Conservation (phyloP, 805 yeast genomes). For the Pichia gijzeniarum region DNA sequence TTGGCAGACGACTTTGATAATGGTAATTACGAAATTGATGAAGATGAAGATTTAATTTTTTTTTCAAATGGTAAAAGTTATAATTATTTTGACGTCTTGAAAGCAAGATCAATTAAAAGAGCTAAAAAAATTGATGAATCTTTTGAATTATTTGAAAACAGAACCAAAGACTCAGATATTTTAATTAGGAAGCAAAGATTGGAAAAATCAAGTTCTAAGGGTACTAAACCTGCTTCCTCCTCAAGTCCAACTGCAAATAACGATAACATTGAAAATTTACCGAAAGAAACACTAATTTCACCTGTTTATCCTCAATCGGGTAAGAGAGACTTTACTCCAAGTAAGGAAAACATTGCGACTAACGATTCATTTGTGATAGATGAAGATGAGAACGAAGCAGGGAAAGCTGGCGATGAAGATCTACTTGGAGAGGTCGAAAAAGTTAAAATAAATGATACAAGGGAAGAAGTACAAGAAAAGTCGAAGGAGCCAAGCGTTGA, state of each 20-base stretch:
- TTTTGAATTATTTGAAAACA: slow-evolving; percentile 9
- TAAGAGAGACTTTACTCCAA: slow-evolving; percentile 10
- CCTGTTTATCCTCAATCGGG: slow-evolving; percentile 17
- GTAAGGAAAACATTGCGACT: slow-evolving; percentile 14
- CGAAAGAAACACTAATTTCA: slow-evolving; percentile 30
- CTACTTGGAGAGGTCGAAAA: slow-evolving; percentile 8
- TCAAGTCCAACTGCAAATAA: not conserved
- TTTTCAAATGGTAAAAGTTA: slow-evolving; percentile 35
- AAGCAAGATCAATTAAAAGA: slow-evolving; percentile 47
- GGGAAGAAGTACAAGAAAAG: not conserved
- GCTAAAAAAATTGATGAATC: slow-evolving; percentile 11
- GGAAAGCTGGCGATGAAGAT: slow-evolving; percentile 3
- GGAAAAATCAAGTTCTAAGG: not conserved
- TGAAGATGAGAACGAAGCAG: slow-evolving; percentile 26
- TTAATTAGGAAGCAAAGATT: slow-evolving; percentile 8
- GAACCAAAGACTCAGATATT: slow-evolving; percentile 12
- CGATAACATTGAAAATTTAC: slow-evolving; percentile 15
- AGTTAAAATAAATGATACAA: not conserved
- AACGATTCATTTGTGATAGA: slow-evolving; percentile 28
- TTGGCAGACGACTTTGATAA: slow-evolving; percentile 84
- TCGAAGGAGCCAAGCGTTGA: not conserved
- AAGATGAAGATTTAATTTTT: slow-evolving; percentile 48
- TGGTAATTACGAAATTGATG: slow-evolving; percentile 72
- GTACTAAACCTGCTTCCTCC: not conserved
- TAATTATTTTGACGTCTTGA: slow-evolving; percentile 64